A percentile compares a stretch with the other conserved stretches of the same genome.
Conservation (phyloP, 805 yeast genomes). For the Candida insectorum region DNA sequence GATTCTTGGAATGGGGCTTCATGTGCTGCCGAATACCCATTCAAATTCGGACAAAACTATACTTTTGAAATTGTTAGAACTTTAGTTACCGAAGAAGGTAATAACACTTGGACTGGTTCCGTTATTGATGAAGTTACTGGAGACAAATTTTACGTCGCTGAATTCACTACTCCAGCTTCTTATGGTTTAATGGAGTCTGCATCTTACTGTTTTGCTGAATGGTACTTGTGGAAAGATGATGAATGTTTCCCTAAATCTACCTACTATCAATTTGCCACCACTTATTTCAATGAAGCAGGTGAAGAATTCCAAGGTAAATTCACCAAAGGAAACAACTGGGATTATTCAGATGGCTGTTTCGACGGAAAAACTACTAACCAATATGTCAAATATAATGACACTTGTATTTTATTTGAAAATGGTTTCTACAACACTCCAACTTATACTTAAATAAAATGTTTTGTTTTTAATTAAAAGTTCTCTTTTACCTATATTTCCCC, state of each 20-base stretch:
- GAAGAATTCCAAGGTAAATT: neutral
- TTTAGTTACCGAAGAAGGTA: constrained; percentile 2
- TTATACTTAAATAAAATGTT: too few species aligned
- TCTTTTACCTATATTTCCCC: too few species aligned
- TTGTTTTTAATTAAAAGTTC: too few species aligned
- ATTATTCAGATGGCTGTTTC: too few species aligned
- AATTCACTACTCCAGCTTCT: constrained; percentile 7
- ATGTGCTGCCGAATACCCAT: constrained; percentile 7
- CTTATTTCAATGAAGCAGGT: constrained; percentile 4
- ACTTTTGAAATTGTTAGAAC: constrained; percentile 6
- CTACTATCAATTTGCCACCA: constrained; percentile 9
- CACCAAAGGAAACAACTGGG: too few species aligned
- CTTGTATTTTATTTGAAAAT: too few species aligned
- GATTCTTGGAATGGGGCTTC: constrained; percentile 11
- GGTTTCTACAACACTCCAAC: too few species aligned
- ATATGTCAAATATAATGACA: too few species aligned
- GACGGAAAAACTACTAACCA: too few species aligned
- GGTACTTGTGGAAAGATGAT: constrained; percentile 3
- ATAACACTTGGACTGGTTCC: constrained; percentile 11
- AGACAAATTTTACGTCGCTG: constrained; percentile 4
- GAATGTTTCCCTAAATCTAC: constrained; percentile 5
- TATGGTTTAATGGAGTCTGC: constrained; percentile 4
- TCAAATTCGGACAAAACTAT: constrained; percentile 10
- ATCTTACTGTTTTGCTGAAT: constrained; percentile 6
- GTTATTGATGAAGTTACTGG: constrained; percentile 10